Evolutionary conservation across 2,329 filamentous ascomycete species (phyloP), one percentile per base, ranked within the genome.

Genomic region (Alternaria brassicicola): DNA sequence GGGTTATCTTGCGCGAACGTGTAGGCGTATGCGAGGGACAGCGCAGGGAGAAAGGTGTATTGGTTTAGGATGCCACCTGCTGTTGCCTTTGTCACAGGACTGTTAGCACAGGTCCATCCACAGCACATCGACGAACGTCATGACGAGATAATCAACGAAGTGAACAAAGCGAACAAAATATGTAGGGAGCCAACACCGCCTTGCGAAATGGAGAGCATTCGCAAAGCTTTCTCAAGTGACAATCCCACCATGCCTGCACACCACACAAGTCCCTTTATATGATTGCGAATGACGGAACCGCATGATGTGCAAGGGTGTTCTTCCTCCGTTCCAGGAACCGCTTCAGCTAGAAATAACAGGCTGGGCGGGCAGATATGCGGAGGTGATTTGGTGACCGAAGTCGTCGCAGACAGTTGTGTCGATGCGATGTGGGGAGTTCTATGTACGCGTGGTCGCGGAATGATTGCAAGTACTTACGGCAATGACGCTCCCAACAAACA

Each of bases 1-100:
- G 91, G 88, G 74, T 94, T 91, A 70, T 97, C 93, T 77, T 97
- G 93, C 1, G 89, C 88, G 64, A 88, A 91, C 6, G 93, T 97
- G 76, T 97, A 97, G 48, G 86, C 83, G 72, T 97, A 85, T 38
- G 93, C 92, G 59, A 97, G 82, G 51, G 90, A 88, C 52, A 99
- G 83, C 12, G 90, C 72, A 52, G 76, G 66, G 50, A 83, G 74
- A 63, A 89, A 87, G 46, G 83, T 79, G 56, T 77, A 75, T 42
- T 80, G 79, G 50, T 82, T 80, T 26, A 88, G 78, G 52, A 86
- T 71, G 58, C 81, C 68, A 61, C 83, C 82, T 69, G 85, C 85
- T 51, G 86, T 70, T 51, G 79, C 73, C 85, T 88, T 72, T 57
- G n/a, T n/a, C n/a, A 54, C 68, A 70, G 43, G 49, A 63, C 68